Conservation (phyloP, 768 basidiomycete species). For the Trametes cinnabarina region DNA sequence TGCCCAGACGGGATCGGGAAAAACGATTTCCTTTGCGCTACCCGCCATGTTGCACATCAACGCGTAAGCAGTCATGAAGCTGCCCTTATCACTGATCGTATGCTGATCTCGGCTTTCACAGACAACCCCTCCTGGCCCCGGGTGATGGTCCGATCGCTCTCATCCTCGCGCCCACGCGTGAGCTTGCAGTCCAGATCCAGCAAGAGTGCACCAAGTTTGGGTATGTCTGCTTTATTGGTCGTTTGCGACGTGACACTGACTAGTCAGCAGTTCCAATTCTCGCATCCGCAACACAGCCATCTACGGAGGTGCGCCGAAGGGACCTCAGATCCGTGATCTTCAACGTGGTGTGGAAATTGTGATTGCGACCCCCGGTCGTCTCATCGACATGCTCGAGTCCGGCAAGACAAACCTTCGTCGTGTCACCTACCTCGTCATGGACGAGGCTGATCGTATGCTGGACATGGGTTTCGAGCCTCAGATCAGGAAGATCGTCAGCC, state of each 20-base stretch:
- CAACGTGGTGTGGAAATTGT: slow-evolving; percentile 97
- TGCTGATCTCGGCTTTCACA: slow-evolving; percentile 28
- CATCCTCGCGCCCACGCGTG: slow-evolving; percentile 95
- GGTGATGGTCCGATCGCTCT: slow-evolving; percentile 98
- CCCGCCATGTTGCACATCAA: slow-evolving; percentile 99
- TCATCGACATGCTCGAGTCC: slow-evolving; percentile 98
- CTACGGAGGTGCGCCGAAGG: slow-evolving; percentile 98
- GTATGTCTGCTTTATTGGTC: slow-evolving; percentile 38
- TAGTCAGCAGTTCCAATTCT: slow-evolving; percentile 65
- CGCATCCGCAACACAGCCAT: slow-evolving; percentile 98
- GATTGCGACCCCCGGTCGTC: slow-evolving; percentile 99
- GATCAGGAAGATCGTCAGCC: slow-evolving; percentile 95
- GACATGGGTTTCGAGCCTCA: slow-evolving; percentile 99
- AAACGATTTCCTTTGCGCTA: slow-evolving; percentile 97
- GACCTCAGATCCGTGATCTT: slow-evolving; percentile 95
- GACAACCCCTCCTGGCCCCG: slow-evolving; percentile 87
- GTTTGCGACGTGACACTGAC: slow-evolving; percentile 2
- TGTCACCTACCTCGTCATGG: slow-evolving; percentile 97
- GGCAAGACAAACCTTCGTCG: slow-evolving; percentile 96
- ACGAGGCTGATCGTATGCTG: slow-evolving; percentile 99
- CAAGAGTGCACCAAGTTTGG: slow-evolving; percentile 99
- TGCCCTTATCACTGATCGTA: neutral
- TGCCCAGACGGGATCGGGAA: slow-evolving; percentile 97
- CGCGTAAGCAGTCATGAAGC: slow-evolving; percentile 58
- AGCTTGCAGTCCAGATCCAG: slow-evolving; percentile 98